These are phyloP conservation scores for Ehretia macrophylla DNA, from an alignment of 257 asterid genomes.

Conservation along the genomic window DNA sequence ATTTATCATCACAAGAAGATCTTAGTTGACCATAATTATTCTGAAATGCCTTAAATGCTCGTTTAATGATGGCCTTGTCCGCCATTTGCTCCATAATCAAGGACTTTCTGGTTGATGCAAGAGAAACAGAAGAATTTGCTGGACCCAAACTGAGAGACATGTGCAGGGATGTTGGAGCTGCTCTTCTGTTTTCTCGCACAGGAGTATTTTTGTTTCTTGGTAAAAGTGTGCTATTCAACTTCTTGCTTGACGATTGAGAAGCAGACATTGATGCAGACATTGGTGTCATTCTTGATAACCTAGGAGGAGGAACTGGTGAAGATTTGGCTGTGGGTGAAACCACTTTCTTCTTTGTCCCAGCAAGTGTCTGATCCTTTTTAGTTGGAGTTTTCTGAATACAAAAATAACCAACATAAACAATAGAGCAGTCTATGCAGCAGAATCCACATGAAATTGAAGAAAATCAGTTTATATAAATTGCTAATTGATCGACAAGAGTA, in stretches of 20 bases:
- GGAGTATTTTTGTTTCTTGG: slow-evolving; percentile 33
- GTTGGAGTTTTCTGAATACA: slow-evolving; percentile 47
- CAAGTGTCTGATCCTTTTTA: slow-evolving; percentile 34
- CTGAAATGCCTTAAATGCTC: slow-evolving; percentile 87
- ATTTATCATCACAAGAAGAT: slow-evolving; percentile 34
- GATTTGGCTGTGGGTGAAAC: slow-evolving; percentile 42
- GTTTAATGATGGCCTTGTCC: slow-evolving; percentile 83
- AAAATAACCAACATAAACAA: slow-evolving; percentile 12
- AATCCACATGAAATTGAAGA: not conserved
- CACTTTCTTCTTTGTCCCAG: slow-evolving; percentile 40
- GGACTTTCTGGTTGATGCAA: slow-evolving; percentile 56
- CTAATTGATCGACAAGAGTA: not conserved
- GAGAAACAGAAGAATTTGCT: slow-evolving; percentile 30
- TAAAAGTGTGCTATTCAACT: slow-evolving; percentile 29
- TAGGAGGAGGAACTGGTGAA: slow-evolving; percentile 35
- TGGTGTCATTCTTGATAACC: slow-evolving; percentile 26
- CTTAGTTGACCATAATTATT: slow-evolving; percentile 41
- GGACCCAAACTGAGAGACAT: slow-evolving; percentile 81
- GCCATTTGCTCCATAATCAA: slow-evolving; percentile 95
- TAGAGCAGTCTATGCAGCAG: slow-evolving; percentile 1
- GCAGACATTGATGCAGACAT: slow-evolving; percentile 40
- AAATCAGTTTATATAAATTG: not conserved
- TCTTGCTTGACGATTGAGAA: slow-evolving; percentile 39
- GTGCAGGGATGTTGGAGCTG: slow-evolving; percentile 61
- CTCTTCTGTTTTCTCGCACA: slow-evolving; percentile 37